phyloP scores from a whole-genome alignment of 768 basidiomycete genomes.

The Panaeolus cyanescens region DNA sequence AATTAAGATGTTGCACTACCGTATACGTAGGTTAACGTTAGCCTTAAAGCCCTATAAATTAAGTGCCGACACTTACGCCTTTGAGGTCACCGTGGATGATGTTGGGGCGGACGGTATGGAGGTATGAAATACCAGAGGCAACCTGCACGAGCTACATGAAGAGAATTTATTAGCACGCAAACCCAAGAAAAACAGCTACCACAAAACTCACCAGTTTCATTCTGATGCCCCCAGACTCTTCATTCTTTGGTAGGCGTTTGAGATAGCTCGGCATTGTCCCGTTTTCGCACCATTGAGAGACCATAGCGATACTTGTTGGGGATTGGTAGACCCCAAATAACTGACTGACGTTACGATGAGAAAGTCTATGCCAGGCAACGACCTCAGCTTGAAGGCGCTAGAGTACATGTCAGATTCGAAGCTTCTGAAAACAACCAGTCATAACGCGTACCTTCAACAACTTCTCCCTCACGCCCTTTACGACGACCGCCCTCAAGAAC shows the following conservation, averaged over 20 bases:
- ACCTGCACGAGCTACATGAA: constrained; percentile 48
- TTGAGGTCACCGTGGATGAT: constrained; percentile 67
- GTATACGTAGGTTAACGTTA: constrained; percentile 2
- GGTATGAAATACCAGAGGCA: constrained; percentile 57
- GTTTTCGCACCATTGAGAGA: constrained; percentile 65
- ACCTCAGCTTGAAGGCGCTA: constrained; percentile 61
- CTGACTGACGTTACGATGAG: constrained; percentile 55
- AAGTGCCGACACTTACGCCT: constrained; percentile 57
- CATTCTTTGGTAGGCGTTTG: constrained; percentile 14
- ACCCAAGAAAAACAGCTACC: neutral
- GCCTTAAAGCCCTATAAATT: too few species aligned
- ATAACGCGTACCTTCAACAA: constrained; percentile 46
- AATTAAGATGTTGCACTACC: constrained; percentile 58
- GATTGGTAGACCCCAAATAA: constrained; percentile 57
- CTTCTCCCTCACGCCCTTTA: constrained; percentile 51
- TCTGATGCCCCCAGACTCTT: constrained; percentile 41
- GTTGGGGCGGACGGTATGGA: constrained; percentile 54
- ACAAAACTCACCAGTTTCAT: constrained; percentile 46
- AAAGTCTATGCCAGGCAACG: constrained; percentile 57
- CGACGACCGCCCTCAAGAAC: constrained; percentile 53
- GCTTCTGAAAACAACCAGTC: too few species aligned
- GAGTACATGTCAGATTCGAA: neutral
- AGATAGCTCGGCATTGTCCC: constrained; percentile 57
- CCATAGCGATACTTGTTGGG: constrained; percentile 57
- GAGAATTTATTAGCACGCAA: neutral